Percentiles rank a stretch among this genome's conserved stretches.
Evolutionary conservation across 495 filamentous ascomycete genomes (phyloP).

Genomic region (Wilcoxina mikolae): DNA sequence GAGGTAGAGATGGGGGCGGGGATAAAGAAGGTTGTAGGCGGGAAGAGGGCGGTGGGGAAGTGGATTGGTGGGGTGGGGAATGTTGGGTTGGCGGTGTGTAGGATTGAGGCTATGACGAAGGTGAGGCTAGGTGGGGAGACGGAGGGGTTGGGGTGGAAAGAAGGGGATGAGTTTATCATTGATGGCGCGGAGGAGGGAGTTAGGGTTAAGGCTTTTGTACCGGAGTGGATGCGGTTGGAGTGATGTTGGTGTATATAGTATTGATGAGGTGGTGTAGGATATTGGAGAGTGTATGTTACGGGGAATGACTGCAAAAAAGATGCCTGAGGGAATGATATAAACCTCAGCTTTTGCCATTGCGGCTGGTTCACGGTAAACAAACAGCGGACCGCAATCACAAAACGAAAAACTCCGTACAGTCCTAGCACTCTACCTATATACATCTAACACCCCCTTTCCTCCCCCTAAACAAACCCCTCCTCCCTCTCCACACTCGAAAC

Average conservation of each 20-base stretch:
- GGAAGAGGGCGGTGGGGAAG: background rate
- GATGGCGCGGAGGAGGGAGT: slow-evolving; percentile 31
- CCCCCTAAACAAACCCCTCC: slow-evolving; percentile 10
- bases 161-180: slow-evolving; percentile 37
- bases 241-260: background rate
- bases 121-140: slow-evolving; percentile 45
- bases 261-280: background rate
- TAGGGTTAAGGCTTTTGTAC: slow-evolving; percentile 73
- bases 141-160: slow-evolving; percentile 34
- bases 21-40: background rate
- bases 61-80: slow-evolving; percentile 1
- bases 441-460: background rate
- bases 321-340: background rate
- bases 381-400: background rate
- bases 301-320: background rate
- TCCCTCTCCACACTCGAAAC: slow-evolving; percentile 36
- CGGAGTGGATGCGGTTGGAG: slow-evolving; percentile 44
- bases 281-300: background rate
- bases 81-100: slow-evolving; percentile 13
- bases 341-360: background rate
- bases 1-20: background rate
- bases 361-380: background rate
- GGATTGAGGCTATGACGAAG: slow-evolving; percentile 80
- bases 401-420: background rate
- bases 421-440: background rate